Conservation (phyloP, 1,284 basidiomycete species). For the Anthracocystis panici-leucophaei region DNA sequence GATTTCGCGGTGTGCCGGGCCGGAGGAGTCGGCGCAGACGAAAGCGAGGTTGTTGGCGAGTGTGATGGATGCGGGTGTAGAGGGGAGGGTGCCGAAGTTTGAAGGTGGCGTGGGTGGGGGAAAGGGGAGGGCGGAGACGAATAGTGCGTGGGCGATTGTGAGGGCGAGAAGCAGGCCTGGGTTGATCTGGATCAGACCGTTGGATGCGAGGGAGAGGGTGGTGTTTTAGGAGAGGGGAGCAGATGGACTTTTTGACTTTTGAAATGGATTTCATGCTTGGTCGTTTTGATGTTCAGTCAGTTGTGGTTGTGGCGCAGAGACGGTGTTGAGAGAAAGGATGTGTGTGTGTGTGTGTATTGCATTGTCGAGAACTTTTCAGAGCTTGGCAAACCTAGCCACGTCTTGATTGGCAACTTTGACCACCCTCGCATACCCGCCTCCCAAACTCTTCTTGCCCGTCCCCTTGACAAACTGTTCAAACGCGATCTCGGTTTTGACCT, state of each 20-base stretch:
- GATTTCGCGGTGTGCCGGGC: conserved; percentile 56
- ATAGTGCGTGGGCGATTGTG: conserved; percentile 56
- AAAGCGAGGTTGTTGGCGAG: conserved; percentile 55
- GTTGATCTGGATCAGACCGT: conserved; percentile 59
- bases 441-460: conserved; percentile 60
- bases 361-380: neutral
- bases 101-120: conserved; percentile 25
- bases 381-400: conserved; percentile 31
- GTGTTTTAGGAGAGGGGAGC: conserved; percentile 25
- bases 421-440: conserved; percentile 54
- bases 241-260: neutral
- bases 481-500: conserved; percentile 50
- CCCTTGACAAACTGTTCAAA: conserved; percentile 57
- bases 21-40: conserved; percentile 45
- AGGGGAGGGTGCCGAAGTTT: conserved; percentile 22
- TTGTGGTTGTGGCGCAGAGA: neutral
- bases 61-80: conserved; percentile 48
- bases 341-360: no score
- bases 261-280: neutral
- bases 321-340: neutral
- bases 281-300: neutral
- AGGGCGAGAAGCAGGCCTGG: conserved; percentile 60
- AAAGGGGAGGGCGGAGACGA: conserved; percentile 46
- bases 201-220: conserved; percentile 51
- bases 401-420: conserved; percentile 33